Percentiles rank a stretch among this genome's conserved stretches.
Evolutionary conservation across 305 asterid genomes (phyloP).

Genomic region (Solanum hybrid): DNA sequence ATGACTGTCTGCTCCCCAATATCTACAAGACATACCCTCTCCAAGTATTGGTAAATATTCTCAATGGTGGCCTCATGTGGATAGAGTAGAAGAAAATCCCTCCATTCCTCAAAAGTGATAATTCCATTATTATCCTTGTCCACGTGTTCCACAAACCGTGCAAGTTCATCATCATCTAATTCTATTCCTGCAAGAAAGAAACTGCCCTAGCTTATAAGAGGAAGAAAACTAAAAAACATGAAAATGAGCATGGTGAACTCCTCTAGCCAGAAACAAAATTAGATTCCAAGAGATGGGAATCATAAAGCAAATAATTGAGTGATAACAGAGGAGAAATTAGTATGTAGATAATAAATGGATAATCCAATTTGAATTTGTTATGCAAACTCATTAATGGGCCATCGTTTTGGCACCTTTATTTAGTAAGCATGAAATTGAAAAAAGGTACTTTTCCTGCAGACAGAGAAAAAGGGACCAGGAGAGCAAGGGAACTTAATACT

Average conservation of each 20-base stretch:
- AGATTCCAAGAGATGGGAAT: not conserved
- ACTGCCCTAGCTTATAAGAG: slow-evolving; percentile 72
- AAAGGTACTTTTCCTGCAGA: not conserved
- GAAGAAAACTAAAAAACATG: slow-evolving; percentile 14
- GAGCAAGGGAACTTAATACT: not conserved
- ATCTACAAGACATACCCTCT: slow-evolving; percentile 85
- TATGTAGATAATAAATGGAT: not conserved
- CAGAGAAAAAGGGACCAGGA: not conserved
- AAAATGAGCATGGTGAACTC: not conserved
- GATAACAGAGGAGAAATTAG: not conserved
- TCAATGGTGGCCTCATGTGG: slow-evolving; percentile 96
- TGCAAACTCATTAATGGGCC: not conserved
- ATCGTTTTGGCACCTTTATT: not conserved
- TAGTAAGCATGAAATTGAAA: not conserved
- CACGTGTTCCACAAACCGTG: slow-evolving; percentile 90
- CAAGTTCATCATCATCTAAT: slow-evolving; percentile 88
- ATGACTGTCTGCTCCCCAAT: slow-evolving; percentile 98
- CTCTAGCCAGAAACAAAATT: not conserved
- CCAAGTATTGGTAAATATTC: slow-evolving; percentile 87
- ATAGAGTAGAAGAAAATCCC: slow-evolving; percentile 86
- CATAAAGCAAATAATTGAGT: not conserved
- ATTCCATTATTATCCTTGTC: slow-evolving; percentile 95
- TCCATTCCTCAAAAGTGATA: slow-evolving; percentile 97
- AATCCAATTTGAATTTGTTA: not conserved
- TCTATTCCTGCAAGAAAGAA: slow-evolving; percentile 86